Evolutionary conservation across 2,329 filamentous ascomycete genomes (phyloP), one percentile per base, ranked within the genome.

Genomic region (Malbranchea cinnamomea): DNA sequence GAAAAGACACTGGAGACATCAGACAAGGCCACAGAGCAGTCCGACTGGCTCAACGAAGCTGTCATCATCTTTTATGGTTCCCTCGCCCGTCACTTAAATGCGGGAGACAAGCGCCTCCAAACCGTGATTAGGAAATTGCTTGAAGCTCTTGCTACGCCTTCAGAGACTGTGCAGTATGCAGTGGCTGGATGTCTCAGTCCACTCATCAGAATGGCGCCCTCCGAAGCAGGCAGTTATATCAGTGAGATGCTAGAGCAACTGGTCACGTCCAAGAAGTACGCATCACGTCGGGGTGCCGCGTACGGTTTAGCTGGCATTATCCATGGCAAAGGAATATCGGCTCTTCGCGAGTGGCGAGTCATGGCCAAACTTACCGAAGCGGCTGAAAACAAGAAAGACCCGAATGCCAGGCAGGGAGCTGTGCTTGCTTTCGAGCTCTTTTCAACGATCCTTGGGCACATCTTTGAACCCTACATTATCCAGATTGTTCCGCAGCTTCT

Each of bases 11-110:
- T 98, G n/a, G 84, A 87, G 48, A 75, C 74, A 2, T 79, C 84
- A 2, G 82, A 89, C 51, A 81, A 78, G 49, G 78, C 74, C 34
- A 84, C 77, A 1, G 74, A 85, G 41, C 72, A 77, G 31, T 76
- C 81, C 11, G 91, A 98, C 53, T 72, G 83, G 36, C 79, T 95
- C 39, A 94, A 94, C 43, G 89, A 98, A 57, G 89, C 91, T 11
- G 85, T 98, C 30, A 85, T 98, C 43, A 89, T 98, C 44, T 78
- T 98, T 52, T 98, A 98, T 45, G 89, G 89, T 50, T 87, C 91
- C 30, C 62, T 98, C 21, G 89, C 85, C 24, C 74, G 81, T 30
- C 89, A 98, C 61, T 60, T 98, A 35, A 72, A 79, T 41, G 57
- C 74, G 5, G 83, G 84, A n/a, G 89, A 98, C 52, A 60, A 73